Base-by-base conservation (phyloP, 23 red algal species). In the Gracilariopsis chorda region DNA sequence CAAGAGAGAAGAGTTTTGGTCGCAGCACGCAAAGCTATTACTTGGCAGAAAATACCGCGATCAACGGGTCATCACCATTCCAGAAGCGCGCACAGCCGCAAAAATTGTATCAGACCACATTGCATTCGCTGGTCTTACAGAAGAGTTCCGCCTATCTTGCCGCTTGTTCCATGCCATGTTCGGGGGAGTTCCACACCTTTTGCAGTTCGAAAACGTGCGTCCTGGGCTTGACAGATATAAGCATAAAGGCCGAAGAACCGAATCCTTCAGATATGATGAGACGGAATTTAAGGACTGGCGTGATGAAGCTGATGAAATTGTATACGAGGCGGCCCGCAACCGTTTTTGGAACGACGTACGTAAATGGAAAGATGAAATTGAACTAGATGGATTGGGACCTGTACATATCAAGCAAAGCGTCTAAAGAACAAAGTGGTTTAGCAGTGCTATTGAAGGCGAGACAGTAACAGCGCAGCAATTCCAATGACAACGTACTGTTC, bases 181-280 rank as follows among this genome's bases (percentile, higher is more conserved):
- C 46, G 85, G 85, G 21, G 85, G 85, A 21, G 85, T 89, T 21
- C 85, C 85, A 32, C 85, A 89, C 57, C 56, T 39, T 25, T 32
- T 69, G 41, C 85, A 89, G 70, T 89, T 89, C 33, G 85, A 89
- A n/a, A 89, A 89, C 69, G 51, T 89, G 17, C 85, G 85, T 0
- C 85, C 85, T 27, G 58, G 85, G 27, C 61, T 89, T 6, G 14
- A 60, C 10, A 21, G 85, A 13, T 89, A 89, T 39, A 40, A 63
- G 33, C 48, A 35, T 6, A 6, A 24, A 0, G 27, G 35, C 27
- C 30, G 33, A 5, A 47, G 48, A 23, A 44, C 48, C 14, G 55
- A 57, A 25, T 13, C 21, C 45, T 89, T 89, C 29, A 67, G 85
- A 33, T 89, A 89, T 33, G 53, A 61, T 42, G 85, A 89, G 33